Evolutionary conservation across 148 eudicot genomes (phyloP), one percentile per base, ranked within the genome.

Genomic region (Chenopodium berlandieri): DNA sequence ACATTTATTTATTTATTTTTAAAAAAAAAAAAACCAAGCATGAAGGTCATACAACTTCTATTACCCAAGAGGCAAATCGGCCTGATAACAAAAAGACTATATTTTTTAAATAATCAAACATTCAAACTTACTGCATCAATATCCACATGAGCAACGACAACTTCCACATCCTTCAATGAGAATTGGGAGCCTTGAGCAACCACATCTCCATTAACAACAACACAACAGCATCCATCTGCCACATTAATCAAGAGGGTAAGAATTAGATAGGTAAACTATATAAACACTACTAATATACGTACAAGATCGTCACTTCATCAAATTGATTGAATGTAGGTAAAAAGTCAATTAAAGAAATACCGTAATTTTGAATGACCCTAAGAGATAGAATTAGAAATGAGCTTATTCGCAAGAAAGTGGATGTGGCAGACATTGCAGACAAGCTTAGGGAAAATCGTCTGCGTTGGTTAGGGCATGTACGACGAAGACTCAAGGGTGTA

Each of bases 131-230:
- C 98, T 86, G 92, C 94, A 87, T 96, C 99, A 70, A 96, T 91
- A 87, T 96, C 99, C 67, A 96, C 85, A 79, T 89, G 94, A 85
- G 99, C 99, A 90, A 89, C 89, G 75, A 90, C 91, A 84, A 96
- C 87, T 87, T 94, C 99, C 10, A 96, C 94, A 89, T 96, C 99
- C 86, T 90, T 94, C 80, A 94, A 83, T 64, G 99, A 96, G 86
- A 96, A 96, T 78, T 96, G 99, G 60, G 98, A 92, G 76, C 99
- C 98, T 87, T 96, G 99, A n/a, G 93, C 97, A 85, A 94, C 95
- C 83, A 94, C 93, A 83, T 96, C 99, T 63, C 95, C 98, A 82
- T 96, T 96, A 76, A 96, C 92, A 86, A 92, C 97, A 84, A 96
- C 86, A 83, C 92, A 94, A 48, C 90, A 86, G 79, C 99, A 96